These are phyloP conservation scores for Alloteropsis semialata DNA, from an alignment of 176 grass and related monocot genomes.

Conservation along the genomic window DNA sequence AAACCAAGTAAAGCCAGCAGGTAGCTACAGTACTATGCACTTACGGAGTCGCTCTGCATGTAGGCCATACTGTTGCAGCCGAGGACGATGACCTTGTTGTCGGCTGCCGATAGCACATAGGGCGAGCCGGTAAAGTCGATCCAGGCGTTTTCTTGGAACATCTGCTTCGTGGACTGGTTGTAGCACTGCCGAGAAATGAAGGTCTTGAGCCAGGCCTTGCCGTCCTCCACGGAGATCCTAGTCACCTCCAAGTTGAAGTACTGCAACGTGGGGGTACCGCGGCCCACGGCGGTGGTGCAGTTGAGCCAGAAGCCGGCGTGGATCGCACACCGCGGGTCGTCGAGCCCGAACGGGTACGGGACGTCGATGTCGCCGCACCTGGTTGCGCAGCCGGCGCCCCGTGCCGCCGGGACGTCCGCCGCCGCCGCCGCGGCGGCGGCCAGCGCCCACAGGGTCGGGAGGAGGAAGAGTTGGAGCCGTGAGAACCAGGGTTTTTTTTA, in stretches of 20 bases:
- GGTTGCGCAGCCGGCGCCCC: not conserved
- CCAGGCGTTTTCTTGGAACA: not conserved
- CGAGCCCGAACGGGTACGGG: not conserved
- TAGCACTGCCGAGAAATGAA: not conserved
- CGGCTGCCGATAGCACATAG: not conserved
- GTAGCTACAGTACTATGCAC: not conserved
- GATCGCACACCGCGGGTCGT: not conserved
- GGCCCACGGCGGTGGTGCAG: not conserved
- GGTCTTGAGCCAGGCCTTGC: not conserved
- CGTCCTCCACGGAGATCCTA: not conserved
- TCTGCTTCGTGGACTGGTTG: not conserved
- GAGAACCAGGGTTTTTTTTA: too few relatives aligned
- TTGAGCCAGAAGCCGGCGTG: not conserved
- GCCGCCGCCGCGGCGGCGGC: not conserved
- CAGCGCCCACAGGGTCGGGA: not conserved
- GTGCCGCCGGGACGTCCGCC: not conserved
- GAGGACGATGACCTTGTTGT: not conserved
- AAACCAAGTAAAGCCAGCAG: too few relatives aligned
- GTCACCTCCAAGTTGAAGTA: not conserved
- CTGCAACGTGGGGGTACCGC: not conserved
- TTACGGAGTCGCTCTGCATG: not conserved
- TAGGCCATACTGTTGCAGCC: not conserved
- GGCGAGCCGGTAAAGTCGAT: not conserved
- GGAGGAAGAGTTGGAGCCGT: not conserved
- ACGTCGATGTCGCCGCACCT: not conserved